Base-by-base conservation (phyloP, 345 rosid genomes). In the Boechera stricta region DNA sequence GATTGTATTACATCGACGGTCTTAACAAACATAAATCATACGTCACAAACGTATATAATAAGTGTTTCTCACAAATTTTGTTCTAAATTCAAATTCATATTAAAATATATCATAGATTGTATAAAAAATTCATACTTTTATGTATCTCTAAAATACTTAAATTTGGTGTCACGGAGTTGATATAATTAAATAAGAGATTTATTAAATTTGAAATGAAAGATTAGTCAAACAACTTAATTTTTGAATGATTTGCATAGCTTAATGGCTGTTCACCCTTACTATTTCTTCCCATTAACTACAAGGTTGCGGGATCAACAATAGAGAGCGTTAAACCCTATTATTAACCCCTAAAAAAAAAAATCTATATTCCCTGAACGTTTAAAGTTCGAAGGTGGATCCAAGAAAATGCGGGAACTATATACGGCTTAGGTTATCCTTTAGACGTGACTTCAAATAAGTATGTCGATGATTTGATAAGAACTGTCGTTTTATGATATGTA, bases 391-490 rank as follows among this genome's bases (percentile, higher is more conserved):
- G 16, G 18, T 67, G 71, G 48, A 36, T 67, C 48, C 72, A 67
- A 67, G 26, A 53, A 18, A 24, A 67, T 36, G 72, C 61, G 53
- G 33, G 15, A 28, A 12, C 42, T 48, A 31, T 21, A 36, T 33
- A 33, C 48, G 48, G 71, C 48, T 35, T 67, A 24, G 7, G 38
- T 26, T 38, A 54, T 39, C 36, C 21, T 15, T 39, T 53, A 68
- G 38, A 68, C 16, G 35, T 69, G 57, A 39, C 52, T 54, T 28
- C 38, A 54, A 15, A 54, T 39, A 28, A 69, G 63, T 29, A 32
- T 39, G 73, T 28, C 6, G 64, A 69, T 69, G 18, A 28, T 69
- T 69, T 36, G 59, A 52, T 67, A 69, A 41, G 52, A 69, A 10
- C 5, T 41, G 63, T 55, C 63, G 53, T 61, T 41, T 55, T 55